Evolutionary conservation across 352 stramenopile genomes (phyloP), one percentile per base, ranked within the genome.

Genomic region (Globisporangium paroecandrum): DNA sequence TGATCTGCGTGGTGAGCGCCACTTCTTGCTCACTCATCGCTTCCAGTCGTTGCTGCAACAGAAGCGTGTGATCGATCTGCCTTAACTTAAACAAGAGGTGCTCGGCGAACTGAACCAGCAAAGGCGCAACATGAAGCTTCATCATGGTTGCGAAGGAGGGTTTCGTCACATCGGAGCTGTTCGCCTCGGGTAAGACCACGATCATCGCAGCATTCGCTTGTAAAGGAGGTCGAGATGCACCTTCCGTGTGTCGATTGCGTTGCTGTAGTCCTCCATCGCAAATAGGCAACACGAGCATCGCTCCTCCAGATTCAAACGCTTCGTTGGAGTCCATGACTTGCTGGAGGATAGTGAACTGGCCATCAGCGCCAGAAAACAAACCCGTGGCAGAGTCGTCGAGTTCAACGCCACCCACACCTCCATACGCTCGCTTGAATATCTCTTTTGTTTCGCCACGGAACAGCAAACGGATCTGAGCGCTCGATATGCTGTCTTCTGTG

Each of bases 361-460:
- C 41, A 41, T 62, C 62, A 7, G 27, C 22, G 10, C 34, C 47
- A 3, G 46, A 20, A 25, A 69, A 57, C 24, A 57, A 20, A 41
- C 34, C 55, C 3, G 15, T 15, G 29, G 27, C 43, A 6, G 27
- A 32, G 8, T 62, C 46, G 8, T 34, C 55, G 22, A 55, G 27
- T 7, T 53, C 9, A 46, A 5, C 24, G 10, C 25, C 20, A n/a
- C 2, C 34, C 27, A 22, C 54, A 24, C 4, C 25, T 38, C 15
- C 54, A 34, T 70, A 73, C 20, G 63, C 68, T 47, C 15, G 22
- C 6, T 38, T 58, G 32, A 51, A 70, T 24, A 12, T 8, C 1
- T 64, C 56, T 20, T 65, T 70, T 12, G 56, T 55, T 43, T 73
- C 68, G 12, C 47, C 49, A 4, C 64, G 36, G 32, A 73, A 73